phyloP scores from a whole-genome alignment of 768 basidiomycete species.

The Russula abietina region DNA sequence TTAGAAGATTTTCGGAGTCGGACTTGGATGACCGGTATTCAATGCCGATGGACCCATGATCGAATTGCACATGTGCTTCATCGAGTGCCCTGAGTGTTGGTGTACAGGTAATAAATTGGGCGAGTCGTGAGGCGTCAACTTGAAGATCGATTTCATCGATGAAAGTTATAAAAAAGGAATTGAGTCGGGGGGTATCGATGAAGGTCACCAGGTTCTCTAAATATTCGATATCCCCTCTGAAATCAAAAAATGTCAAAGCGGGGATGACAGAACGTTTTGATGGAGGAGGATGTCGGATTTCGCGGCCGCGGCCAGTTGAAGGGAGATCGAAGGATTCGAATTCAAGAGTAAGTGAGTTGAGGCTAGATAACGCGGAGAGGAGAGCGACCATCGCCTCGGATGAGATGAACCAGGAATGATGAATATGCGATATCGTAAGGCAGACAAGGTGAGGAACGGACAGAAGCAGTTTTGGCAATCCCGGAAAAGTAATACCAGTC shows the following conservation, averaged over 20 bases:
- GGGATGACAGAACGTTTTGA: not conserved
- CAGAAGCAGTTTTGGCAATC: not conserved
- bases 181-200: not conserved
- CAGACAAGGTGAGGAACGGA: not conserved
- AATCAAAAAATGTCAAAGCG: not conserved
- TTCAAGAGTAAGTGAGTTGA: not conserved
- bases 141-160: no score
- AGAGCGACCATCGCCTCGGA: not conserved
- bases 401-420: not conserved
- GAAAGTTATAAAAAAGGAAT: not conserved
- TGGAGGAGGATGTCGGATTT: not conserved
- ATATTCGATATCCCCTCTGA: not conserved
- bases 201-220: not conserved
- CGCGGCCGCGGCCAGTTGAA: not conserved
- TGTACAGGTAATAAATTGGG: no score
- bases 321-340: not conserved
- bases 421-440: fast-evolving
- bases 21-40: no score
- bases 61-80: no score
- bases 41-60: no score
- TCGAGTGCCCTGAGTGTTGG: no score
- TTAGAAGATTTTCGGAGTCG: no score
- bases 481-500: no score
- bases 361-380: not conserved
- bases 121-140: no score